Evolutionary conservation across 805 yeast species (phyloP).

Genomic region (Metschnikowia chrysomelidarum): DNA sequence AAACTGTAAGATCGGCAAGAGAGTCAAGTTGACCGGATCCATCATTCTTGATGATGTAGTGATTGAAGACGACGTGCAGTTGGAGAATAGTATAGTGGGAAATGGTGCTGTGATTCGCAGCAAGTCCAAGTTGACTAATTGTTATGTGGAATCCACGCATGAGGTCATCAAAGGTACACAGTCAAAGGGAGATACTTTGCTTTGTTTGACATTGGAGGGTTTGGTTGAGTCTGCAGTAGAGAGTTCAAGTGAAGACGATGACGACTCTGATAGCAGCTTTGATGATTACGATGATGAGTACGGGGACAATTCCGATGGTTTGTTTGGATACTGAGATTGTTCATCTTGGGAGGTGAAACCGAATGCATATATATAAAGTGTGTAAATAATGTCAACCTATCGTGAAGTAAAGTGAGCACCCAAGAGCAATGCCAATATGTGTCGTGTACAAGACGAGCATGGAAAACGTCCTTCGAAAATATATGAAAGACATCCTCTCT

Average conservation of each 20-base stretch:
- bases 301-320: slow-evolving; percentile 57
- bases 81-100: slow-evolving; percentile 90
- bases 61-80: slow-evolving; percentile 72
- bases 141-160: slow-evolving; percentile 82
- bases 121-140: slow-evolving; percentile 68
- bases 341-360: too few relatives aligned
- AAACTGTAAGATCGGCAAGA: slow-evolving; percentile 73
- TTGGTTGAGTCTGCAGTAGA: slow-evolving; percentile 35
- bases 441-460: too few relatives aligned
- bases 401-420: too few relatives aligned
- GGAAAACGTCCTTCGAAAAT: too few relatives aligned
- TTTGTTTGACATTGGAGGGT: slow-evolving; percentile 42
- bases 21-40: slow-evolving; percentile 87
- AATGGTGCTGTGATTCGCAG: slow-evolving; percentile 57
- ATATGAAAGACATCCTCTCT: too few relatives aligned
- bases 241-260: slow-evolving; percentile 44
- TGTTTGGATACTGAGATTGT: slow-evolving; percentile 47
- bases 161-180: slow-evolving; percentile 56
- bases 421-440: too few relatives aligned
- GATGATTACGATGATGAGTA: slow-evolving; percentile 50
- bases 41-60: slow-evolving; percentile 68
- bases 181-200: slow-evolving; percentile 59
- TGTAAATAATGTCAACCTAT: too few relatives aligned
- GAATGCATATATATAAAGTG: too few relatives aligned
- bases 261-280: slow-evolving; percentile 31